phyloP scores from a whole-genome alignment of 2,329 filamentous ascomycete species.

The Aspergillus glaucus region DNA sequence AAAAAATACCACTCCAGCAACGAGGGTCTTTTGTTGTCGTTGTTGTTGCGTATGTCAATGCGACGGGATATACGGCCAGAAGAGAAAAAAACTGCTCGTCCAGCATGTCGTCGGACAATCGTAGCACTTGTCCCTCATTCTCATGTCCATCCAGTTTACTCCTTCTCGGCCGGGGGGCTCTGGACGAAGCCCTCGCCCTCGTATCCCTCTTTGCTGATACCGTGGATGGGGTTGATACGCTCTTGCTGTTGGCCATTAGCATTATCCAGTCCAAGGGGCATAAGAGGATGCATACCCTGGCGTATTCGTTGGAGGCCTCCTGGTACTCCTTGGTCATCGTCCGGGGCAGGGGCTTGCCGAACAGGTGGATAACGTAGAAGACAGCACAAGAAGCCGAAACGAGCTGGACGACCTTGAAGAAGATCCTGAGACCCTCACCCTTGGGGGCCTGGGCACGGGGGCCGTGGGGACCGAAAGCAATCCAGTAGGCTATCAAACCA shows the following conservation, averaged over 20 bases:
- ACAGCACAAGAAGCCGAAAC: conserved; percentile 60
- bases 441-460: conserved; percentile 77
- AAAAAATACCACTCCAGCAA: conserved; percentile 14
- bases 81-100: not conserved
- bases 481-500: conserved; percentile 76
- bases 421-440: conserved; percentile 75
- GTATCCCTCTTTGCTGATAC: conserved; percentile 74
- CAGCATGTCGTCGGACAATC: not conserved
- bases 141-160: conserved; percentile 14
- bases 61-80: conserved; percentile 4
- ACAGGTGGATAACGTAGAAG: conserved; percentile 66
- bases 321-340: conserved; percentile 98
- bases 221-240: conserved; percentile 80
- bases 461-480: conserved; percentile 94
- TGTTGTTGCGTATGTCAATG: not conserved
- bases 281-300: conserved; percentile 60
- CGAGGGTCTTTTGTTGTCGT: not conserved
- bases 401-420: conserved; percentile 65
- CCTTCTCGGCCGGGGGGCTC: conserved; percentile 42
- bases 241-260: conserved; percentile 54
- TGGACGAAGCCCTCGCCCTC: conserved; percentile 72
- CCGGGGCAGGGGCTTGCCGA: conserved; percentile 65
- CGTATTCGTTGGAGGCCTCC: conserved; percentile 87
- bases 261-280: not conserved
- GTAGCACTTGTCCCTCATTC: not conserved